phyloP scores from a whole-genome alignment of 257 asterid species.

The Capsicum baccatum region DNA sequence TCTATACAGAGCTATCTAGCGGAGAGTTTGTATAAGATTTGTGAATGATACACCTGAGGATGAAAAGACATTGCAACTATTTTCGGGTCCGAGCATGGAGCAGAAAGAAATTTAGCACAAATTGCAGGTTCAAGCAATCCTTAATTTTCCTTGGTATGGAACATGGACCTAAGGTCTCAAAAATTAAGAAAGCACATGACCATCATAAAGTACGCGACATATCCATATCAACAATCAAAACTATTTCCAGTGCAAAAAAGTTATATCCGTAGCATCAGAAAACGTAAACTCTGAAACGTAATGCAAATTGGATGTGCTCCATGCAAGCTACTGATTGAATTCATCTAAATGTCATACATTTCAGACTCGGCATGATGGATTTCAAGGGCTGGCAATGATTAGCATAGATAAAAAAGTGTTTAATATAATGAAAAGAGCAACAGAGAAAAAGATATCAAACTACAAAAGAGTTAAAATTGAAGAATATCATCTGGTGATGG shows the following conservation, averaged over 20 bases:
- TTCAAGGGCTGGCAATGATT: not conserved
- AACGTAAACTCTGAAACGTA: not conserved
- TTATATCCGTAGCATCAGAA: not conserved
- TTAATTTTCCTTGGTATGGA: not conserved
- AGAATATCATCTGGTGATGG: conserved; percentile 8
- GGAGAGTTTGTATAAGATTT: no score
- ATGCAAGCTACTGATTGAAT: not conserved
- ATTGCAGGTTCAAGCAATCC: not conserved
- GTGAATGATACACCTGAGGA: not conserved
- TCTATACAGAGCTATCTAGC: no score
- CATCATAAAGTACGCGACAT: not conserved
- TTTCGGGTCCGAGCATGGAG: not conserved
- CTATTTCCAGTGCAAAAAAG: not conserved
- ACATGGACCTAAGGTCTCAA: not conserved
- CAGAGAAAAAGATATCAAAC: not conserved
- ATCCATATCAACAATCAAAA: not conserved
- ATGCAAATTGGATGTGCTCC: not conserved
- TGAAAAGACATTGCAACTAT: no score
- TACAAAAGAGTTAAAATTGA: not conserved
- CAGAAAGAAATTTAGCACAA: not conserved
- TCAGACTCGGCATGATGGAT: not conserved
- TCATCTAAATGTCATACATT: not conserved
- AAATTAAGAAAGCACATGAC: not conserved
- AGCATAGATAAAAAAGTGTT: not conserved
- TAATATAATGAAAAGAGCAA: not conserved